These are phyloP conservation scores for Xylaria digitata DNA, from an alignment of 2,329 filamentous ascomycete species.

Conservation along the genomic window DNA sequence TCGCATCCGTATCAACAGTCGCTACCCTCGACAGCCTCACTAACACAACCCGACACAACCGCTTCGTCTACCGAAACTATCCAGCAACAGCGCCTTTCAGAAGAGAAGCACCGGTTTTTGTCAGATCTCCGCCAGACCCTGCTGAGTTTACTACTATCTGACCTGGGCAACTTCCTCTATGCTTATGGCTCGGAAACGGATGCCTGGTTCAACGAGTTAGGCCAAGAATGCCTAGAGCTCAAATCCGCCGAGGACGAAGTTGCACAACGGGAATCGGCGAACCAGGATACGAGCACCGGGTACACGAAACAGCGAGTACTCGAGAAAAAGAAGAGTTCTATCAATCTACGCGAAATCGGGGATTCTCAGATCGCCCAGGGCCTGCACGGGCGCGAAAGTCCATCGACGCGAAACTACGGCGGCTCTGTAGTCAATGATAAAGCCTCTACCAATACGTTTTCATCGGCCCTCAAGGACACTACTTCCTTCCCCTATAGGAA, in stretches of 20 bases:
- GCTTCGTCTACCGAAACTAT: conserved; percentile 76
- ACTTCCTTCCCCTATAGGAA: conserved; percentile 81
- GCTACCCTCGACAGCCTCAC: conserved; percentile 59
- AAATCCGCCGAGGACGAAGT: conserved; percentile 66
- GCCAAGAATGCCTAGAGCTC: conserved; percentile 73
- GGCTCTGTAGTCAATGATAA: conserved; percentile 56
- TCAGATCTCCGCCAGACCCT: conserved; percentile 81
- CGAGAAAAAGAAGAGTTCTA: conserved; percentile 76
- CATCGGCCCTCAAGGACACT: conserved; percentile 48
- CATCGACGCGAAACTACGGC: conserved; percentile 56
- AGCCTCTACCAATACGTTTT: conserved; percentile 47
- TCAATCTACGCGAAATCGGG: conserved; percentile 67
- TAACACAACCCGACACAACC: conserved; percentile 71
- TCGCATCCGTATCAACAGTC: conserved; percentile 57
- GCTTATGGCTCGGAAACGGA: conserved; percentile 94
- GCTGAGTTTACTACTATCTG: conserved; percentile 86
- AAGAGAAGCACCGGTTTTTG: conserved; percentile 83
- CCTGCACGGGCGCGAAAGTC: conserved; percentile 54
- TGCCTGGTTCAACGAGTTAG: conserved; percentile 79
- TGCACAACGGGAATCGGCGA: conserved; percentile 54
- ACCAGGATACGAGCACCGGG: conserved; percentile 58
- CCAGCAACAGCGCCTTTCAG: conserved; percentile 68
- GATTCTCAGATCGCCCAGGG: conserved; percentile 53
- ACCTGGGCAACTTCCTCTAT: conserved; percentile 87
- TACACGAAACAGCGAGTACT: conserved; percentile 63